Percentiles rank a stretch among this genome's conserved stretches.
These are phyloP conservation scores for Ascochyta clinopodiicola DNA, from an alignment of 2,329 filamentous ascomycete species.

Conservation along the genomic window DNA sequence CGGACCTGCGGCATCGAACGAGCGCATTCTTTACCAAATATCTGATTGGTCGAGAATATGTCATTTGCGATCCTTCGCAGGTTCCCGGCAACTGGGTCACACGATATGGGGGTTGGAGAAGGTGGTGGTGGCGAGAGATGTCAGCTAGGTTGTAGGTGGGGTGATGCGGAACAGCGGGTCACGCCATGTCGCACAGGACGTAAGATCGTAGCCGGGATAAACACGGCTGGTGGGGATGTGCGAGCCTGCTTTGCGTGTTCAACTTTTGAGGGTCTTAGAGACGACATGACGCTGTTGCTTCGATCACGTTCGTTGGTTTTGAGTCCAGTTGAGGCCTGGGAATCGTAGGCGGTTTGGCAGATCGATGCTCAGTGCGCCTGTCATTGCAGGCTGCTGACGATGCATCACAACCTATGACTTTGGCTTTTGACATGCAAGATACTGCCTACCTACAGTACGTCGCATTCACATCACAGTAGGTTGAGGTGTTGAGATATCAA, in stretches of 20 bases:
- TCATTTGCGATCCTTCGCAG: neutral
- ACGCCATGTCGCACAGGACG: conserved; percentile 18
- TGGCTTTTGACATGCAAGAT: neutral
- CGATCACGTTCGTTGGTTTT: neutral
- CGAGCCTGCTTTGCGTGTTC: neutral
- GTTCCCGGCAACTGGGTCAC: conserved; percentile 18
- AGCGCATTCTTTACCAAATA: neutral
- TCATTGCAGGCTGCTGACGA: neutral
- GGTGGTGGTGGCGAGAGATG: conserved; percentile 33
- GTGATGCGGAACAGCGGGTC: conserved; percentile 14
- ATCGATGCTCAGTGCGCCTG: neutral
- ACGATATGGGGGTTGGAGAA: conserved; percentile 19
- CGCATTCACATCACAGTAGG: neutral
- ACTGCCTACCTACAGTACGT: neutral
- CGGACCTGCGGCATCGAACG: neutral
- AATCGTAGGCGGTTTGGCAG: neutral
- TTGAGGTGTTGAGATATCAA: neutral
- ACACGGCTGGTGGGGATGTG: conserved; percentile 10
- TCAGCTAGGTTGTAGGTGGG: conserved; percentile 21
- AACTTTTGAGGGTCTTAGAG: neutral
- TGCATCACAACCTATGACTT: neutral
- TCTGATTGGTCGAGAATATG: conserved; percentile 5
- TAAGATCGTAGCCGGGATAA: conserved; percentile 7
- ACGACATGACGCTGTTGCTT: neutral
- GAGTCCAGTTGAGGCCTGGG: neutral